phyloP scores from a whole-genome alignment of 768 basidiomycete species.

The Rhodotorula paludigena region DNA sequence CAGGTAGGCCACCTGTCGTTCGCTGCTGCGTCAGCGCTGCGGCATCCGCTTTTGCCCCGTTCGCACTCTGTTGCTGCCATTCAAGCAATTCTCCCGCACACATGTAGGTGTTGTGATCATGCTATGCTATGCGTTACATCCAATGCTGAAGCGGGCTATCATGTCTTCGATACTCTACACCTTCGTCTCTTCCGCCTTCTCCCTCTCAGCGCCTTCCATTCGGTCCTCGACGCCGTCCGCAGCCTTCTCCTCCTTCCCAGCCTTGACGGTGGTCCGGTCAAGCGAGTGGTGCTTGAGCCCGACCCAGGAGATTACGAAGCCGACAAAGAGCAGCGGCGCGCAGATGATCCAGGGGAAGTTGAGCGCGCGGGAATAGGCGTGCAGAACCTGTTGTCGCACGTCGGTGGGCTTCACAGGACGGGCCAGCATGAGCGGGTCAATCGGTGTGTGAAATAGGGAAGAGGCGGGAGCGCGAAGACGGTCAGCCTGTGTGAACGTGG shows the following conservation, averaged over 20 bases:
- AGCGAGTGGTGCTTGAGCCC: constrained; percentile 62
- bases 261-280: constrained; percentile 53
- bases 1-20: too few relatives aligned
- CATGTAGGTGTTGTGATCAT: too few relatives aligned
- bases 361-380: constrained; percentile 31
- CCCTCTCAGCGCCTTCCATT: neutral
- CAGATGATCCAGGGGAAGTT: constrained; percentile 43
- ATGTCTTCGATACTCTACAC: too few relatives aligned
- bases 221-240: neutral
- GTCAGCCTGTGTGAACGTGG: neutral
- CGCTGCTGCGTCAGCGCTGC: too few relatives aligned
- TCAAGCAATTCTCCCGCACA: too few relatives aligned
- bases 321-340: constrained; percentile 33
- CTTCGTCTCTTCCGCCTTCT: neutral
- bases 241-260: constrained; percentile 22
- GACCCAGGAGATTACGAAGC: constrained; percentile 48
- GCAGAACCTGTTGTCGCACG: constrained; percentile 50
- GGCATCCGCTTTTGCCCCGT: too few relatives aligned
- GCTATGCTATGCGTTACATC: too few relatives aligned
- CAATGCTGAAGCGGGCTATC: too few relatives aligned
- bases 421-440: neutral
- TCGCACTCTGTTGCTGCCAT: too few relatives aligned
- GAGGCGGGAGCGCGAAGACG: neutral
- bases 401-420: constrained; percentile 12
- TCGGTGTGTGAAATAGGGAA: neutral